Evolutionary conservation across 2,329 filamentous ascomycete genomes (phyloP), one percentile per base, ranked within the genome.

Genomic region (Chaetomiaceae sp.): DNA sequence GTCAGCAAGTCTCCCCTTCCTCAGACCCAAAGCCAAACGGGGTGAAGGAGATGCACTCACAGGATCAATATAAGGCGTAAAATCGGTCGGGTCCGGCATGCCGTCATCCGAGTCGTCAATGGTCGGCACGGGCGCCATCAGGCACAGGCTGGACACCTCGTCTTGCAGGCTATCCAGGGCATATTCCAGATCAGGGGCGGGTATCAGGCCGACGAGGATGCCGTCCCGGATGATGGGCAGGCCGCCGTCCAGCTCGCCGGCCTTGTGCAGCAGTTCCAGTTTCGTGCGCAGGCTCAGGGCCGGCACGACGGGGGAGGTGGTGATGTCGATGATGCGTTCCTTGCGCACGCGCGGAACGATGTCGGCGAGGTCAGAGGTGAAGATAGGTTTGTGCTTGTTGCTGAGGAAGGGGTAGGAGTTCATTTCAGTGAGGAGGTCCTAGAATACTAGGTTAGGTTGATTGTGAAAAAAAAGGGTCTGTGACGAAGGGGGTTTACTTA

Each of bases 321-420:
- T 89, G 51, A 97, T 91, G 66, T 99, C 92, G 59, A 99, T 96
- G 51, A 91, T 75, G 48, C 90, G 81, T 65, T 90, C 84, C 46
- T 80, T 81, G 13, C 89, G 85, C 4, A 88, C 75, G 5, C 85
- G 84, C 2, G 88, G 84, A 0, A 92, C 86, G 51, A 99, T 94
- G 58, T 96, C 92, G 13, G 85, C 87, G 0, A 99, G 78, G 50
- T 95, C 87, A 0, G 87, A 86, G 0, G 91, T 95, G 68, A 96
- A 96, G 16, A 95, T 78, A 1, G 92, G 91, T 61, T 95, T 90
- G 57, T 91, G 82, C 69, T 96, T 97, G 72, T 95, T 95, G 71
- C 96, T 90, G n/a, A 99, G 80, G 73, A 95, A 96, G 0, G 94
- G 94, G 61, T 97, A 99, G 2, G 89, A 87, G 69, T 99, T 97